Percentiles rank a stretch among this genome's conserved stretches.
These are phyloP conservation scores for Thozetella sp. DNA, from an alignment of 495 filamentous ascomycete genomes.

Conservation along the genomic window DNA sequence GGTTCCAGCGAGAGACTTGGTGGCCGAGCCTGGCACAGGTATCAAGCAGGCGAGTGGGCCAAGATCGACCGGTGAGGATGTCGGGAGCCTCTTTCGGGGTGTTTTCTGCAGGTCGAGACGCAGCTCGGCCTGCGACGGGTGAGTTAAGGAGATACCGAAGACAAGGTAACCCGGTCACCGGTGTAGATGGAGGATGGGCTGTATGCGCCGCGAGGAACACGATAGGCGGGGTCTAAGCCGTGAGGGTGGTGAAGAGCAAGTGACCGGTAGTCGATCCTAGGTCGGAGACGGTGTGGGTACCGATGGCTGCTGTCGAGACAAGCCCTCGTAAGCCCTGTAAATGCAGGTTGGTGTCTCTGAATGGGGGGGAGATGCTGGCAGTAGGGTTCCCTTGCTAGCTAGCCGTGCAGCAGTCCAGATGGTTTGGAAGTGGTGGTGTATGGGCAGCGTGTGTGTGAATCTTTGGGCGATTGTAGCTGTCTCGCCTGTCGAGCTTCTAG, in stretches of 20 bases:
- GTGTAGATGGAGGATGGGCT: neutral
- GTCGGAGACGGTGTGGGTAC: neutral
- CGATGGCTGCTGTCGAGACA: neutral
- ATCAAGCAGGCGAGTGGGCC: too few relatives aligned
- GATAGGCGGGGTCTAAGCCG: neutral
- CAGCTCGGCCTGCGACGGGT: neutral
- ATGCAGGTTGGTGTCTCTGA: neutral
- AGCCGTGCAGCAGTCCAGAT: neutral
- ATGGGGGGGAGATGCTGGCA: neutral
- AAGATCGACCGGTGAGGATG: neutral
- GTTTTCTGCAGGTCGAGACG: neutral
- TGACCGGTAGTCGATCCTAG: neutral
- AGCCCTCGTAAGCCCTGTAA: neutral
- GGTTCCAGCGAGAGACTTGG: neutral
- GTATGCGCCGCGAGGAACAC: too few relatives aligned
- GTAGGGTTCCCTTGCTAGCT: neutral
- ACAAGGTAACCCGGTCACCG: neutral
- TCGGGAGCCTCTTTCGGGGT: too few relatives aligned
- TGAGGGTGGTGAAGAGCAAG: conserved; percentile 1
- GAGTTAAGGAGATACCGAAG: neutral
- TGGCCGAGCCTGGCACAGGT: neutral
- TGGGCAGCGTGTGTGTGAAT: too few relatives aligned
- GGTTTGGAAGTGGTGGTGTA: too few relatives aligned
- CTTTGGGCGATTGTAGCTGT: too few relatives aligned
- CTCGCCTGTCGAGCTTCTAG: too few relatives aligned